Evolutionary conservation across 1,139 yeast genomes (phyloP).

Genomic region (Geotrichum candidum): DNA sequence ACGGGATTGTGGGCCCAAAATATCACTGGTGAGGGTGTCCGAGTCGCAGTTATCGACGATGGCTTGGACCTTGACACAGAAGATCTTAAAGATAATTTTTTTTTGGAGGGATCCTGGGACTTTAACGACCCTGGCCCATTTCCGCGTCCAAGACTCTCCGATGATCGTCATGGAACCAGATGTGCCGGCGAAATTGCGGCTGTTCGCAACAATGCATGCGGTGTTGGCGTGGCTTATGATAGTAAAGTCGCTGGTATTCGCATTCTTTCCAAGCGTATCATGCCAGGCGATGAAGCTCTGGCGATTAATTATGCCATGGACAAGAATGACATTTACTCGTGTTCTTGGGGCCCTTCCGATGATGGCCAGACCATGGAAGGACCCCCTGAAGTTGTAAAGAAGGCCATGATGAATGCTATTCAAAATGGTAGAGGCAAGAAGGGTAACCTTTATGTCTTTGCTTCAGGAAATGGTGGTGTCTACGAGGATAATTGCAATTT

Average conservation of each 20-base stretch:
- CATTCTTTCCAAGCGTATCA: slow-evolving; percentile 72
- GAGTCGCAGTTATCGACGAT: slow-evolving; percentile 85
- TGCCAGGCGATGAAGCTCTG: slow-evolving; percentile 85
- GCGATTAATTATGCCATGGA: slow-evolving; percentile 77
- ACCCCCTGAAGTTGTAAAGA: slow-evolving; percentile 70
- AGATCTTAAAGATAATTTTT: slow-evolving; percentile 66
- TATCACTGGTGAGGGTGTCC: slow-evolving; percentile 73
- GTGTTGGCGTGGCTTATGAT: slow-evolving; percentile 87
- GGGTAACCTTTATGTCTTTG: slow-evolving; percentile 91
- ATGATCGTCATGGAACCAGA: slow-evolving; percentile 93
- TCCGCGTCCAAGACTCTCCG: slow-evolving; percentile 76
- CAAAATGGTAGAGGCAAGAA: slow-evolving; percentile 73
- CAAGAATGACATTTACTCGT: slow-evolving; percentile 81
- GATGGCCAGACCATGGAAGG: slow-evolving; percentile 82
- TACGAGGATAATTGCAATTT: slow-evolving; percentile 87
- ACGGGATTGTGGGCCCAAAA: slow-evolving; percentile 79
- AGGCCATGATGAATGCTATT: slow-evolving; percentile 81
- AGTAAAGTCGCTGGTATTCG: slow-evolving; percentile 87
- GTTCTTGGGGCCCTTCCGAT: slow-evolving; percentile 99
- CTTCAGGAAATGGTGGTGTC: slow-evolving; percentile 90
- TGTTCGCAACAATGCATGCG: slow-evolving; percentile 75
- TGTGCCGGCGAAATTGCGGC: slow-evolving; percentile 98
- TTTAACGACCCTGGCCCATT: slow-evolving; percentile 68
- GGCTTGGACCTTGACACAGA: slow-evolving; percentile 78
- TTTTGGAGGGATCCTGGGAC: slow-evolving; percentile 81